Base-by-base conservation (phyloP, 495 filamentous ascomycete genomes). In the Talaromyces adpressus region DNA sequence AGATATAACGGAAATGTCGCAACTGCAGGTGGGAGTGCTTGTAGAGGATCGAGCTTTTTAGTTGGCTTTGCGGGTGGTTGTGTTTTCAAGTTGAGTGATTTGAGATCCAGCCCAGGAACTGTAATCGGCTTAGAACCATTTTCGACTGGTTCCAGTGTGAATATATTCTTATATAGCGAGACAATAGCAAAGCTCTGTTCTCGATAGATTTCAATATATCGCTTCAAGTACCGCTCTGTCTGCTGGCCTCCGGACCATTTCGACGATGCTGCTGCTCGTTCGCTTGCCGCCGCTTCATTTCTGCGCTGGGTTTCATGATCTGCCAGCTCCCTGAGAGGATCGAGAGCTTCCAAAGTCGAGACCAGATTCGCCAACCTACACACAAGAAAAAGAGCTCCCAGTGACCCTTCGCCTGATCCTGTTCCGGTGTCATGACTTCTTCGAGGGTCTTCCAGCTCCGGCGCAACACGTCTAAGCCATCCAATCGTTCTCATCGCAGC, bases 161-260 rank as follows among this genome's bases (percentile, higher is more conserved):
- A 98, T 53, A 98, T 94, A 67, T 85, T 91, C 65, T 86, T 89
- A 72, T 94, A 97, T 83, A 97, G 89, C 20, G 89, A 92, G 22
- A 98, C 84, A 63, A 97, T 95, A 11, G 89, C 89, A 70, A 99
- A 99, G 69, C 91, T 94, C 74, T 99, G 95, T 75, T 99, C 95
- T 59, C 95, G 89, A 75, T 97, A 98, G 30, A 98, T 96, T 73
- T 99, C 95, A 68, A 99, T 88, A 76, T 96, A 99, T 59, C 91
- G 81, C 72, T 99, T 99, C 41, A 99, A 77, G 67, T 92, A 99
- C 25, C 91, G 83, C 70, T 97, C 95, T 2, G 93, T 97, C 69
- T 98, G 94, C 69, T 95, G 91, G 0, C 93, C 94, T 6, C 83
- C 85, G 0, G 87, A 84, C 88, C 88, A 90, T 62, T 63, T 63